Percentiles rank a stretch among this genome's conserved stretches.
Evolutionary conservation across 148 eudicot species (phyloP).

Genomic region (Vaccinium darrowii): DNA sequence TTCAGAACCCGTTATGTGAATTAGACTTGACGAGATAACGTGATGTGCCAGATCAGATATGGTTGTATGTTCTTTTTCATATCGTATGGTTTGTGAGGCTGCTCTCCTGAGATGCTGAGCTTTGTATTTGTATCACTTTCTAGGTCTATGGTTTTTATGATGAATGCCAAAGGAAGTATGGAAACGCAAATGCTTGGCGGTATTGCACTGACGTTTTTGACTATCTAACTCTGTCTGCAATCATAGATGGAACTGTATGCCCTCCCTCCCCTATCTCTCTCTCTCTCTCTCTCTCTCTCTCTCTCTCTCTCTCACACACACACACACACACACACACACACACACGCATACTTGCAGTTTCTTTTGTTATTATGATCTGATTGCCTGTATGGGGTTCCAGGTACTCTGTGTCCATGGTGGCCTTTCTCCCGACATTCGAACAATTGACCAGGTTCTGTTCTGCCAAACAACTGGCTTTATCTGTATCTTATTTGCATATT

Average conservation of each 20-base stretch:
- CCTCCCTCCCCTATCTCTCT: not conserved
- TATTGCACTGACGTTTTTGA: conserved; percentile 99
- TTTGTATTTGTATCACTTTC: conserved; percentile 1
- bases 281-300: not conserved
- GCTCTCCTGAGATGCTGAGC: not conserved
- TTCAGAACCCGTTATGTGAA: not conserved
- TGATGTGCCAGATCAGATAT: not conserved
- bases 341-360: not conserved
- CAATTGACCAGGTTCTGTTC: conserved; percentile 80
- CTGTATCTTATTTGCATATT: not conserved
- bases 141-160: conserved; percentile 99
- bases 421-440: conserved; percentile 94
- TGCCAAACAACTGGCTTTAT: conserved; percentile 8
- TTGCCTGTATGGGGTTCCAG: conserved; percentile 38
- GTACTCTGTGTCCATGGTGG: conserved; percentile 99
- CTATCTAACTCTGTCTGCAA: conserved; percentile 90
- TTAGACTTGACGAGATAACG: not conserved
- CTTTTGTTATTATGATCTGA: not conserved
- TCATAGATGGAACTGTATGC: conserved; percentile 92
- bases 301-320: not conserved
- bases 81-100: not conserved
- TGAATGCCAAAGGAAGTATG: conserved; percentile 98
- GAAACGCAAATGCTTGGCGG: conserved; percentile 99
- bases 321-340: not conserved
- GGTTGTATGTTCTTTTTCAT: not conserved